These are phyloP conservation scores for Pseudogymnoascus sp. DNA, from an alignment of 2,329 filamentous ascomycete genomes.

Conservation along the genomic window DNA sequence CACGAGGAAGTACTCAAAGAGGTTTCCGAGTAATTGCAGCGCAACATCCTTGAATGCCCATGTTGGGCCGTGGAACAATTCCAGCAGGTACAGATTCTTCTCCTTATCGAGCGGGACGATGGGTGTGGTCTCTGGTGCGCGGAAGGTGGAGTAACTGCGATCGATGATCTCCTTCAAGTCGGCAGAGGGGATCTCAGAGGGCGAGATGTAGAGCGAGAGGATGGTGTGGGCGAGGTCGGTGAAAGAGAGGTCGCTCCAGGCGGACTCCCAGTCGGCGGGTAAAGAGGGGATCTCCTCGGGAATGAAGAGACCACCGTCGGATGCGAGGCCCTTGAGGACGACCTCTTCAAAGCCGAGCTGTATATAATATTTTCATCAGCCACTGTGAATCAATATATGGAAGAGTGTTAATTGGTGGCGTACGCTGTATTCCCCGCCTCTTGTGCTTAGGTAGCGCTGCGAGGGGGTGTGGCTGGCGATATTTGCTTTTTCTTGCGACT, in stretches of 20 bases:
- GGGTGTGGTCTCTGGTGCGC: constrained; percentile 69
- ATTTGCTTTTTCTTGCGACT: constrained; percentile 6
- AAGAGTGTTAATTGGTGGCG: constrained; percentile 21
- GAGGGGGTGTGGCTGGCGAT: constrained; percentile 37
- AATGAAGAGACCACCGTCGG: constrained; percentile 83
- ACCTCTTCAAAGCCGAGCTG: constrained; percentile 87
- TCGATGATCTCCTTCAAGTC: constrained; percentile 80
- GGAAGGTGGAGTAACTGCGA: constrained; percentile 84
- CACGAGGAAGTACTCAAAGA: constrained; percentile 83
- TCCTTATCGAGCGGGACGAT: constrained; percentile 64
- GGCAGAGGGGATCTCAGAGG: constrained; percentile 67
- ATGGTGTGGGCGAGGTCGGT: constrained; percentile 76
- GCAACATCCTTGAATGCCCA: constrained; percentile 96
- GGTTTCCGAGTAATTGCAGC: constrained; percentile 88
- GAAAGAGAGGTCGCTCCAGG: constrained; percentile 73
- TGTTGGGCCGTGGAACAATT: constrained; percentile 93
- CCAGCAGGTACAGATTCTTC: constrained; percentile 73
- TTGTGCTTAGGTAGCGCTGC: constrained; percentile 54
- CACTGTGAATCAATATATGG: constrained; percentile 13
- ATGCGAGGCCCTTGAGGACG: constrained; percentile 79
- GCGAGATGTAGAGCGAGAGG: constrained; percentile 79
- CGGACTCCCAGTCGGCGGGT: constrained; percentile 54
- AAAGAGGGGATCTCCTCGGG: constrained; percentile 70
- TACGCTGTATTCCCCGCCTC: constrained; percentile 56
- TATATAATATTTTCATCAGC: constrained; percentile 10